Evolutionary conservation across 257 asterid species (phyloP).

Genomic region (Solanum medicagineum): DNA sequence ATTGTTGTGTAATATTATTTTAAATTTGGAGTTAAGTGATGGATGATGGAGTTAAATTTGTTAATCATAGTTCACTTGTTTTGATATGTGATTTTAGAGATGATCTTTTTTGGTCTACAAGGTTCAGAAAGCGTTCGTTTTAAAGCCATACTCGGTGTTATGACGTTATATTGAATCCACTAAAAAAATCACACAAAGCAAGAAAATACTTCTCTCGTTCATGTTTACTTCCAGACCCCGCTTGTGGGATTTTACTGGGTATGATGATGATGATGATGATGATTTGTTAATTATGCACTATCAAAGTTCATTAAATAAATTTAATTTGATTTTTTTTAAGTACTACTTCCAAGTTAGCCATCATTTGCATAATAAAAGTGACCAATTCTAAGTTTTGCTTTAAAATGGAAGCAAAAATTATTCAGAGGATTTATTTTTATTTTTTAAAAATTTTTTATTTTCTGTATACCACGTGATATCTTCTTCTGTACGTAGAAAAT

Average conservation of each 20-base stretch:
- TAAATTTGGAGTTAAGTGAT: no score
- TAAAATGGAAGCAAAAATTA: neutral
- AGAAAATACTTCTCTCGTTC: neutral
- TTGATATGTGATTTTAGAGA: no score
- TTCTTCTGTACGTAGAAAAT: neutral
- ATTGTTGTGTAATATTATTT: no score
- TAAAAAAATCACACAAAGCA: neutral
- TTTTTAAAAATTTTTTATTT: neutral
- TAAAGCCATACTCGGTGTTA: neutral
- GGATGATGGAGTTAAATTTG: no score
- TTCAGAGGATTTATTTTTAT: neutral
- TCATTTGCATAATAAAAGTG: neutral
- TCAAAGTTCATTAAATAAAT: neutral
- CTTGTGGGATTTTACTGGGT: no score
- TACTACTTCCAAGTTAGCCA: neutral
- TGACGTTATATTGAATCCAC: neutral
- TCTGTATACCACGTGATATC: neutral
- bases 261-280: no score
- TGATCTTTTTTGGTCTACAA: no score
- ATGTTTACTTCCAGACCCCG: neutral
- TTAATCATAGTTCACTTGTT: no score
- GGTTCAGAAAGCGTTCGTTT: no score
- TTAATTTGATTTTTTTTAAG: neutral
- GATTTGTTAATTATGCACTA: neutral
- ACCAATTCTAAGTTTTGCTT: neutral